These are phyloP conservation scores for Xerocomellus chrysenteron DNA, from an alignment of 768 basidiomycete species.

Conservation along the genomic window DNA sequence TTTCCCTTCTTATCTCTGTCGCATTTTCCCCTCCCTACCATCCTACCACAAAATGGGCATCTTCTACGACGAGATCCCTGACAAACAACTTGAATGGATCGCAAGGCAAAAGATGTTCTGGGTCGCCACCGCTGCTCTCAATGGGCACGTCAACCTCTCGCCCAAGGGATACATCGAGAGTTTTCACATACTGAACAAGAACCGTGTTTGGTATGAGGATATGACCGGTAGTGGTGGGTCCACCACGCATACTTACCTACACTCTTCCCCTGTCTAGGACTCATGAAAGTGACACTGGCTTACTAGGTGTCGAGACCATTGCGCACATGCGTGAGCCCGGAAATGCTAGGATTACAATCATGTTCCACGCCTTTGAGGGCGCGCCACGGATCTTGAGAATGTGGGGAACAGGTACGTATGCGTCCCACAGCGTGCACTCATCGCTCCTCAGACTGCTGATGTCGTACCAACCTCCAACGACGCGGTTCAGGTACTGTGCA, in stretches of 20 bases:
- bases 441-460: neutral
- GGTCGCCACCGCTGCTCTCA: constrained; percentile 67
- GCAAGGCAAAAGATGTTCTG: constrained; percentile 65
- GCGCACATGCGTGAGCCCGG: constrained; percentile 55
- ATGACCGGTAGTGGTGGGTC: constrained; percentile 63
- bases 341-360: constrained; percentile 59
- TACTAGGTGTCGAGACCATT: constrained; percentile 54
- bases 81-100: constrained; percentile 55
- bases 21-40: too few relatives aligned
- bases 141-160: constrained; percentile 66
- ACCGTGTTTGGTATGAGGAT: constrained; percentile 72
- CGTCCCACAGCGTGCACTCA: neutral
- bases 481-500: constrained; percentile 48
- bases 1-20: neutral
- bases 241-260: neutral
- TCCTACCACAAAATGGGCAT: constrained; percentile 46
- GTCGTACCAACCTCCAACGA: neutral
- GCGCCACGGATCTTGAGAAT: constrained; percentile 57
- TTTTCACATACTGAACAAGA: constrained; percentile 56
- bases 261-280: neutral
- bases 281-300: neutral
- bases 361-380: constrained; percentile 63
- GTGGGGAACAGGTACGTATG: constrained; percentile 52
- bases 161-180: constrained; percentile 62
- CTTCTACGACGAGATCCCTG: constrained; percentile 56